phyloP scores from a whole-genome alignment of 148 eudicot genomes.

The Amaranthus hypochondriacus region DNA sequence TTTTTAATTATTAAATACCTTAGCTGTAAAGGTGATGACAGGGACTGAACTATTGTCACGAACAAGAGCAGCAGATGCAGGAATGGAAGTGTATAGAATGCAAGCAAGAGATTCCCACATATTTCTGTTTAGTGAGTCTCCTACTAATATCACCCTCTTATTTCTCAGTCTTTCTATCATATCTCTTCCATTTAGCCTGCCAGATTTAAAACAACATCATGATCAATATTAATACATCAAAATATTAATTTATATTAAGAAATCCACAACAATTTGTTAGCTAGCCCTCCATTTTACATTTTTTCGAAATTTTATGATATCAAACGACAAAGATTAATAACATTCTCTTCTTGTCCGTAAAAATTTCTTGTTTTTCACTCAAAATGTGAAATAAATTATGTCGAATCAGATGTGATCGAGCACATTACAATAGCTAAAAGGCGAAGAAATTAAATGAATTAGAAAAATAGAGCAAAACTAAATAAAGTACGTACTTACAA shows the following conservation, averaged over 20 bases:
- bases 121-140: slow-evolving; percentile 49
- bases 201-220: not conserved
- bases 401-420: too few species aligned
- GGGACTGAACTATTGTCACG: slow-evolving; percentile 17
- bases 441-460: too few species aligned
- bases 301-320: too few species aligned
- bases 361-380: too few species aligned
- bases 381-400: too few species aligned
- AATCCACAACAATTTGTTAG: not conserved
- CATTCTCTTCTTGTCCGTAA: too few species aligned
- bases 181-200: slow-evolving; percentile 37
- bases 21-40: slow-evolving; percentile 29
- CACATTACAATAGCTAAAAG: too few species aligned
- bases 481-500: slow-evolving; percentile 23
- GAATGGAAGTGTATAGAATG: slow-evolving; percentile 34
- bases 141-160: slow-evolving; percentile 45
- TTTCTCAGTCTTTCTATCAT: slow-evolving; percentile 41
- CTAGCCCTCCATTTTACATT: too few species aligned
- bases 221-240: not conserved
- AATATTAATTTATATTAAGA: too few species aligned
- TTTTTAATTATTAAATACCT: slow-evolving; percentile 14
- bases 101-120: slow-evolving; percentile 56
- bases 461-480: too few species aligned
- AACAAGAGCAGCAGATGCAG: slow-evolving; percentile 27
- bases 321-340: too few species aligned